Conservation (phyloP, 2,329 filamentous ascomycete genomes). For the Pseudogymnoascus sp. region DNA sequence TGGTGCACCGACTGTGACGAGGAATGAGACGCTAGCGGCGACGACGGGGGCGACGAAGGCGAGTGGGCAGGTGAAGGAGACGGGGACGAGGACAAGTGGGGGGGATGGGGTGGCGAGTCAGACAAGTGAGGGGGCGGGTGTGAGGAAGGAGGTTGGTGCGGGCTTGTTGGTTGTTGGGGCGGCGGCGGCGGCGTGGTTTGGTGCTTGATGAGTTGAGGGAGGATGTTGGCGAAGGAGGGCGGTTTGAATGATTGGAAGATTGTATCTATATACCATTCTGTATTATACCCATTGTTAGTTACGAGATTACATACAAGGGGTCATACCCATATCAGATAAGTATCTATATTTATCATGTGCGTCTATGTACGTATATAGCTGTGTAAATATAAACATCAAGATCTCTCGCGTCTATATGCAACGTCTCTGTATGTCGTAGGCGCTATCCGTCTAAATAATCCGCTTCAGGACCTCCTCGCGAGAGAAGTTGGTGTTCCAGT, state of each 20-base stretch:
- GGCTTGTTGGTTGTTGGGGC: background rate
- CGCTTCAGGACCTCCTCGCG: slow-evolving; percentile 22
- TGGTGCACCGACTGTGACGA: background rate
- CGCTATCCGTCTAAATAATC: slow-evolving; percentile 18
- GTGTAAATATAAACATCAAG: background rate
- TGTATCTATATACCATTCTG: background rate
- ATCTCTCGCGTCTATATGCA: background rate
- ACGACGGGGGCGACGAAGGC: background rate
- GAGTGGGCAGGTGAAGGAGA: background rate
- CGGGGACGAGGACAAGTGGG: background rate
- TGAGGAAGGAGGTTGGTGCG: background rate
- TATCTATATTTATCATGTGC: background rate
- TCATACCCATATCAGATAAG: background rate
- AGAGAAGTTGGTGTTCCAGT: slow-evolving; percentile 59
- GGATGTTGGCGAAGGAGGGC: background rate
- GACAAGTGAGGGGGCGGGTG: background rate
- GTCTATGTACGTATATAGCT: background rate
- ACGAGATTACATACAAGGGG: background rate
- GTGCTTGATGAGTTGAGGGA: background rate
- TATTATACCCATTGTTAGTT: background rate
- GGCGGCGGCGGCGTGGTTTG: background rate
- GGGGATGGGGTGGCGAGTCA: background rate
- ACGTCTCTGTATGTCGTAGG: background rate
- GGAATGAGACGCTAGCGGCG: background rate
- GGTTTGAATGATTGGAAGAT: background rate